Conservation (phyloP, 768 basidiomycete genomes). For the Trametes cinnabarina region DNA sequence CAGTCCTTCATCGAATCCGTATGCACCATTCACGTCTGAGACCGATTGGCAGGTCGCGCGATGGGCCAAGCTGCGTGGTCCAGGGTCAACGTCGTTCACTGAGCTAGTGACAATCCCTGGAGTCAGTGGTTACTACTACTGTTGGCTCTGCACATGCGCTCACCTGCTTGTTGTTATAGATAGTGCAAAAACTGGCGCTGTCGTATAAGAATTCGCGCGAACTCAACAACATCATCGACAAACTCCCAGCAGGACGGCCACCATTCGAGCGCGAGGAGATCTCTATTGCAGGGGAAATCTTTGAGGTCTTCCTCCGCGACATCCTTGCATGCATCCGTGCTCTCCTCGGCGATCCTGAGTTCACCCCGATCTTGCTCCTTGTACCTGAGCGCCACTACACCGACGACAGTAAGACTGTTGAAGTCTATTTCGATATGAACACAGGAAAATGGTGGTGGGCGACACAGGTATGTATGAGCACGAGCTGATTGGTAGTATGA, state of each 20-base stretch:
- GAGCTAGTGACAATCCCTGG: conserved; percentile 41
- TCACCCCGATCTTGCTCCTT: conserved; percentile 31
- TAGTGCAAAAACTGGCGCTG: conserved; percentile 28
- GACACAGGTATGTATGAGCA: conserved; percentile 36
- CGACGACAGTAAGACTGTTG: conserved; percentile 24
- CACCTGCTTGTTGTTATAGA: not conserved
- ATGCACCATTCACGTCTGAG: no score
- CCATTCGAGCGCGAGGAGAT: conserved; percentile 30
- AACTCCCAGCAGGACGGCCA: conserved; percentile 26
- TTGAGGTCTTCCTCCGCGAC: conserved; percentile 36
- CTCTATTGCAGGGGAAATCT: conserved; percentile 29
- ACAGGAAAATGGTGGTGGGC: conserved; percentile 54
- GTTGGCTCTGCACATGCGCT: not conserved
- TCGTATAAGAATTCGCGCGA: conserved; percentile 34
- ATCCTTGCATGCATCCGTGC: conserved; percentile 37
- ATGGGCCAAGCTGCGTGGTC: conserved; percentile 41
- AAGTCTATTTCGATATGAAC: conserved; percentile 43
- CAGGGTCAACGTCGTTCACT: conserved; percentile 37
- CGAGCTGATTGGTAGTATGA: no score
- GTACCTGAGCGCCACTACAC: conserved; percentile 39
- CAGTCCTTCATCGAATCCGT: no score
- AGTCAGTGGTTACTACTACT: conserved; percentile 27
- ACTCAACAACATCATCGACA: conserved; percentile 37
- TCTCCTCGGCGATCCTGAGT: conserved; percentile 36
- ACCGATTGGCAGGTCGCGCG: conserved; percentile 37